Percentiles rank a stretch among this genome's conserved stretches.
Evolutionary conservation across 2,329 filamentous ascomycete genomes (phyloP).

Genomic region (Apiospora marii): DNA sequence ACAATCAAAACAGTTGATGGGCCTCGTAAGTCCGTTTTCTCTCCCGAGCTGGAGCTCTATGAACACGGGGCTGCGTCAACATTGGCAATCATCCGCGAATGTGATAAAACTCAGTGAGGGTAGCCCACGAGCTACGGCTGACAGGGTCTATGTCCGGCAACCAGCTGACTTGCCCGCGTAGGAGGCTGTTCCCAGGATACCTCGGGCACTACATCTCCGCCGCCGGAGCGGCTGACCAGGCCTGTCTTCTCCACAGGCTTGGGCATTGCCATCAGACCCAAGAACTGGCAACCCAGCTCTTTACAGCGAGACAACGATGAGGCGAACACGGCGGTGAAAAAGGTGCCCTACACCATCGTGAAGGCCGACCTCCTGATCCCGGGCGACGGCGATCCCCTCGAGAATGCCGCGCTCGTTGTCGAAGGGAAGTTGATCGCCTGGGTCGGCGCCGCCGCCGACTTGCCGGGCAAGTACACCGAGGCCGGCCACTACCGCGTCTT

Average conservation of each 20-base stretch:
- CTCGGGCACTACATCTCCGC: neutral
- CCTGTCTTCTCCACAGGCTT: conserved; percentile 41
- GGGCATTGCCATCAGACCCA: conserved; percentile 37
- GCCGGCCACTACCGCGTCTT: conserved; percentile 36
- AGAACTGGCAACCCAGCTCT: conserved; percentile 27
- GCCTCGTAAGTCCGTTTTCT: neutral
- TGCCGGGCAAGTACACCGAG: conserved; percentile 42
- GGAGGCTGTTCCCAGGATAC: neutral
- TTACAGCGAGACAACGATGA: neutral
- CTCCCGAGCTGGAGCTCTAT: neutral
- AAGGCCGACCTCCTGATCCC: conserved; percentile 46
- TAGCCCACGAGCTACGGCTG: neutral
- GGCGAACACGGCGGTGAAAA: conserved; percentile 27
- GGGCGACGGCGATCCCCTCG: conserved; percentile 45
- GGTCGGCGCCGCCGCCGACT: conserved; percentile 42
- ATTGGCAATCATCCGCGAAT: neutral
- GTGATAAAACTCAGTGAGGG: neutral
- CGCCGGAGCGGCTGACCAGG: conserved; percentile 28
- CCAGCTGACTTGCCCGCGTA: neutral
- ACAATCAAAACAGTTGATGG: neutral
- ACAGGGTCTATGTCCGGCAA: neutral
- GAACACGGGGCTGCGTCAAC: neutral
- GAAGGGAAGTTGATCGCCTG: conserved; percentile 48
- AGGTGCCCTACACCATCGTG: conserved; percentile 43
- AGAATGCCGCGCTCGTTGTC: conserved; percentile 46